Evolutionary conservation across 2,329 filamentous ascomycete genomes (phyloP).

Genomic region (Calycina marina): DNA sequence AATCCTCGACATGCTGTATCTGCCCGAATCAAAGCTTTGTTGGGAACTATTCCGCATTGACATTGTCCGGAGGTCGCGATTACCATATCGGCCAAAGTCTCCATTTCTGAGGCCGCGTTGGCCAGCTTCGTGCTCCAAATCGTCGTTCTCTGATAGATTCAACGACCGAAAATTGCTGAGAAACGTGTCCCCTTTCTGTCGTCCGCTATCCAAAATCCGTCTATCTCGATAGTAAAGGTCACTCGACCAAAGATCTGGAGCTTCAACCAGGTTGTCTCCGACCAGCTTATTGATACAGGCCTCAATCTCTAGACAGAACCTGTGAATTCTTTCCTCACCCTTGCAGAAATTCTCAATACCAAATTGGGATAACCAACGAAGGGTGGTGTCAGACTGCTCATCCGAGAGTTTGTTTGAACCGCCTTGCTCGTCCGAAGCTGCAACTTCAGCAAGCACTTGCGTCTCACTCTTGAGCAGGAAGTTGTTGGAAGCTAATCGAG

Average conservation of each 20-base stretch:
- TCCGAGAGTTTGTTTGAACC: conserved; percentile 94
- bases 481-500: conserved; percentile 21
- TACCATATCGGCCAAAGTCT: conserved; percentile 32
- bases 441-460: conserved; percentile 76
- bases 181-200: conserved; percentile 33
- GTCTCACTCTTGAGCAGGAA: conserved; percentile 70
- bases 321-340: conserved; percentile 87
- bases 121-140: conserved; percentile 14
- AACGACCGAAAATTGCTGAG: conserved; percentile 31
- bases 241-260: conserved; percentile 83
- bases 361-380: conserved; percentile 66
- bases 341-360: conserved; percentile 86
- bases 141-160: conserved; percentile 31
- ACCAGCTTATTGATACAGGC: conserved; percentile 75
- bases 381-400: conserved; percentile 76
- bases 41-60: conserved; percentile 51
- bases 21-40: conserved; percentile 54
- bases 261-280: conserved; percentile 69
- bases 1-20: conserved; percentile 43
- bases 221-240: conserved; percentile 74
- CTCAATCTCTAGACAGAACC: conserved; percentile 82
- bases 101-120: conserved; percentile 25
- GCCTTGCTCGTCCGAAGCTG: conserved; percentile 68
- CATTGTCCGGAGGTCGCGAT: conserved; percentile 41
- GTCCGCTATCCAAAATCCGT: conserved; percentile 31